Percentiles rank a stretch among this genome's conserved stretches.
phyloP scores from a whole-genome alignment of 495 filamentous ascomycete genomes.

The Penicillium subrubescens region DNA sequence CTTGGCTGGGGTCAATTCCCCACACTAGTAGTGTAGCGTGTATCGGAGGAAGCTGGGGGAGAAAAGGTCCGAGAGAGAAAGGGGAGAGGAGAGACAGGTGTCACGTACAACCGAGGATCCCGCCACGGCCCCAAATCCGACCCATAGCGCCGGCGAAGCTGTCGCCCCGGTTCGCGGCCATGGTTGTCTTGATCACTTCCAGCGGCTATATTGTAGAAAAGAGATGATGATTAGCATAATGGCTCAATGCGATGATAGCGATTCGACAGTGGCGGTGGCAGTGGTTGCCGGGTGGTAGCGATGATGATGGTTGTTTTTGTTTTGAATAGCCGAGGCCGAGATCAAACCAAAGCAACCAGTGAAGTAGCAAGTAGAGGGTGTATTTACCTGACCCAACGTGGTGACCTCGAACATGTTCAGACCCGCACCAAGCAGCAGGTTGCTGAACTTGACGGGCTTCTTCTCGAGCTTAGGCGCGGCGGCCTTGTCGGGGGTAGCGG shows the following conservation, averaged over 20 bases:
- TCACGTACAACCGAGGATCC: conserved; percentile 89
- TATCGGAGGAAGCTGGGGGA: conserved; percentile 25
- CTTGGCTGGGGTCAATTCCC: neutral
- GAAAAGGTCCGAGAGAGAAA: neutral
- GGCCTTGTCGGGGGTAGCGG: conserved; percentile 56
- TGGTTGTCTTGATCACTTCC: conserved; percentile 98
- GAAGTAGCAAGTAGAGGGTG: neutral
- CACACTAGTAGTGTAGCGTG: conserved; percentile 24
- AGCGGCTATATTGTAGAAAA: conserved; percentile 63
- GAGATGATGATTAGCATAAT: conserved; percentile 22
- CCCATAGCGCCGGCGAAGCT: conserved; percentile 78
- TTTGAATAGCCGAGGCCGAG: neutral
- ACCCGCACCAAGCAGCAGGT: conserved; percentile 92
- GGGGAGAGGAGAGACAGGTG: conserved; percentile 2
- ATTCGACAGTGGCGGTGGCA: neutral
- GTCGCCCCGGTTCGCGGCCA: conserved; percentile 94
- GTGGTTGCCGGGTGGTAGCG: neutral
- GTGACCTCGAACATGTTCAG: conserved; percentile 98
- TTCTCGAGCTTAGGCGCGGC: conserved; percentile 71
- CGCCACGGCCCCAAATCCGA: conserved; percentile 92
- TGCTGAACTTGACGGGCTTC: conserved; percentile 99
- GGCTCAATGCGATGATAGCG: neutral
- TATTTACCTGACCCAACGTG: conserved; percentile 73
- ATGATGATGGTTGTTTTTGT: neutral
- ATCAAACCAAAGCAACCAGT: neutral